These are phyloP conservation scores for Conticribra guillardii DNA, from an alignment of 108 stramenopile genomes.

Conservation along the genomic window DNA sequence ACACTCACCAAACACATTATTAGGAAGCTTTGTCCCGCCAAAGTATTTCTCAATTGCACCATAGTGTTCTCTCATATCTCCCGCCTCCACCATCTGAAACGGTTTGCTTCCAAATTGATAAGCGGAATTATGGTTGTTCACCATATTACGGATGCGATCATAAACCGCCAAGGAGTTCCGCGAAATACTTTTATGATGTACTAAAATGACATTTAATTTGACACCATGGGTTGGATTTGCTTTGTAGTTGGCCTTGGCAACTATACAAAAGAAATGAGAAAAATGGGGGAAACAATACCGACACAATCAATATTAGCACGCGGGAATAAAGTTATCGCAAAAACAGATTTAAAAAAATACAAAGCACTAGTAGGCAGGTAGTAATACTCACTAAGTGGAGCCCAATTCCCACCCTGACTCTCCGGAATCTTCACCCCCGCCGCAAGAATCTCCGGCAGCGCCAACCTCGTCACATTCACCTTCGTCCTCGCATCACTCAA, in stretches of 20 bases:
- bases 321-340: too few species aligned
- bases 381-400: conserved; percentile 38
- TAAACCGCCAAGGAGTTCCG: conserved; percentile 41
- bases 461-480: conserved; percentile 47
- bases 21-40: conserved; percentile 14
- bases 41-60: conserved; percentile 53
- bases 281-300: too few species aligned
- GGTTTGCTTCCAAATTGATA: conserved; percentile 54
- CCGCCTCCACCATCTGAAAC: conserved; percentile 39
- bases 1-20: conserved; percentile 3
- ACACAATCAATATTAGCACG: neutral
- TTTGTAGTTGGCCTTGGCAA: conserved; percentile 50
- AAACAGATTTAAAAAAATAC: neutral
- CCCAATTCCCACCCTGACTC: conserved; percentile 56
- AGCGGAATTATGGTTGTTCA: conserved; percentile 48
- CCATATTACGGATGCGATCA: conserved; percentile 40
- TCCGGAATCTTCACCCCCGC: conserved; percentile 59
- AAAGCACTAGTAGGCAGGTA: neutral
- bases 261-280: neutral
- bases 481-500: conserved; percentile 37
- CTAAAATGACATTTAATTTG: conserved; percentile 53
- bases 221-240: conserved; percentile 48
- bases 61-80: conserved; percentile 52
- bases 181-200: conserved; percentile 40
- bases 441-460: conserved; percentile 54